Percentiles rank a stretch among this genome's conserved stretches.
phyloP scores from a whole-genome alignment of 352 stramenopile species.

The Globisporangium spinosum region DNA sequence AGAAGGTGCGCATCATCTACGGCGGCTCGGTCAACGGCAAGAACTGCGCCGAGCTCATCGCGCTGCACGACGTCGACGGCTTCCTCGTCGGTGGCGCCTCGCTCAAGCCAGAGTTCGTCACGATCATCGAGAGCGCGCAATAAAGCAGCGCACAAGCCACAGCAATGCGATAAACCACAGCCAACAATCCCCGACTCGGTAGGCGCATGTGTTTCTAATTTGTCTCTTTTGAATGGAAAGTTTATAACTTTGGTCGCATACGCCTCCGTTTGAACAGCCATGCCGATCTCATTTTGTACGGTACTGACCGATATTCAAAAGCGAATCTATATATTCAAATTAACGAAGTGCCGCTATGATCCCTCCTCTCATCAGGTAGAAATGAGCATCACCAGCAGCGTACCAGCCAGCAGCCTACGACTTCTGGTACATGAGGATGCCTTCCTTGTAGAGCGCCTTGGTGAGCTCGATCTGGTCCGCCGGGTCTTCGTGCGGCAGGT shows the following conservation, averaged over 20 bases:
- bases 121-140: constrained; percentile 75
- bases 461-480: constrained; percentile 68
- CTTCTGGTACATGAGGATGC: constrained; percentile 75
- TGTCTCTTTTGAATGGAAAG: background rate
- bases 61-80: constrained; percentile 85
- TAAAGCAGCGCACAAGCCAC: constrained; percentile 21
- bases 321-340: background rate
- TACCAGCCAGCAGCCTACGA: constrained; percentile 13
- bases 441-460: constrained; percentile 73
- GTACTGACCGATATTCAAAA: background rate
- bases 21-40: constrained; percentile 90
- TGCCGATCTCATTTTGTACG: background rate
- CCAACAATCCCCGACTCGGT: background rate
- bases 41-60: constrained; percentile 90
- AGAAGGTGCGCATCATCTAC: constrained; percentile 87
- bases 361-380: no score
- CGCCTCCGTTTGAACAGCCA: background rate
- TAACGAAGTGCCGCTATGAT: background rate
- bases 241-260: background rate
- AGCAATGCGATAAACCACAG: background rate
- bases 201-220: background rate
- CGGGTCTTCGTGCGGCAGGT: constrained; percentile 68
- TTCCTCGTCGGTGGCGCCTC: constrained; percentile 94
- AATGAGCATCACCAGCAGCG: background rate
- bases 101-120: constrained; percentile 90